These are phyloP conservation scores for Agarophyton chilense DNA, from an alignment of 23 red algal species.

Conservation along the genomic window DNA sequence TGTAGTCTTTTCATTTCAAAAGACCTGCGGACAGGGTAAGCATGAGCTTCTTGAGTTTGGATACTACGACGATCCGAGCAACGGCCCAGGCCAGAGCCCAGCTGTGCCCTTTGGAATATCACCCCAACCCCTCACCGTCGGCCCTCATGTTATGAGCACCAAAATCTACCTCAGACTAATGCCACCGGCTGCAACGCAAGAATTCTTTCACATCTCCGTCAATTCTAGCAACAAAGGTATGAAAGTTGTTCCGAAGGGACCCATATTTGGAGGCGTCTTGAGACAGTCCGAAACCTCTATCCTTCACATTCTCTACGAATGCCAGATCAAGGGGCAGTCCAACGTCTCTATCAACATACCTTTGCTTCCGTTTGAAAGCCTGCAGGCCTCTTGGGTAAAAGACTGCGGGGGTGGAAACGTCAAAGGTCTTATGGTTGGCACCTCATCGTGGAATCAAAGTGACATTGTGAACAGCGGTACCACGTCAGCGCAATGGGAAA, in stretches of 20 bases:
- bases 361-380: slow-evolving; percentile 37
- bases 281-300: slow-evolving; percentile 18
- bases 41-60: slow-evolving; percentile 60
- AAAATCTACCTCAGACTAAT: slow-evolving; percentile 27
- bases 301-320: slow-evolving; percentile 65
- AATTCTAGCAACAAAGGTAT: slow-evolving; percentile 34
- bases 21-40: slow-evolving; percentile 42
- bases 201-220: slow-evolving; percentile 57
- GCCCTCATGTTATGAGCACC: slow-evolving; percentile 50
- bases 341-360: slow-evolving; percentile 47
- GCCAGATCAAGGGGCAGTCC: slow-evolving; percentile 25
- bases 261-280: slow-evolving; percentile 61
- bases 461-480: slow-evolving; percentile 44
- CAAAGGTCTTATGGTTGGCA: slow-evolving; percentile 50
- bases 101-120: not conserved
- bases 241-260: slow-evolving; percentile 27
- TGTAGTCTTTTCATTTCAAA: slow-evolving; percentile 53
- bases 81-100: not conserved
- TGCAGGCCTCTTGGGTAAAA: slow-evolving; percentile 61
- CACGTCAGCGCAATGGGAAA: slow-evolving; percentile 23
- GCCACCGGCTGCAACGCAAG: slow-evolving; percentile 46
- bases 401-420: slow-evolving; percentile 63
- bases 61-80: slow-evolving; percentile 16
- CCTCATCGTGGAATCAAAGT: not conserved
- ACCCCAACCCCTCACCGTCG: not conserved